Evolutionary conservation across 768 basidiomycete species (phyloP).

Genomic region (Tricholoma saponaceum): DNA sequence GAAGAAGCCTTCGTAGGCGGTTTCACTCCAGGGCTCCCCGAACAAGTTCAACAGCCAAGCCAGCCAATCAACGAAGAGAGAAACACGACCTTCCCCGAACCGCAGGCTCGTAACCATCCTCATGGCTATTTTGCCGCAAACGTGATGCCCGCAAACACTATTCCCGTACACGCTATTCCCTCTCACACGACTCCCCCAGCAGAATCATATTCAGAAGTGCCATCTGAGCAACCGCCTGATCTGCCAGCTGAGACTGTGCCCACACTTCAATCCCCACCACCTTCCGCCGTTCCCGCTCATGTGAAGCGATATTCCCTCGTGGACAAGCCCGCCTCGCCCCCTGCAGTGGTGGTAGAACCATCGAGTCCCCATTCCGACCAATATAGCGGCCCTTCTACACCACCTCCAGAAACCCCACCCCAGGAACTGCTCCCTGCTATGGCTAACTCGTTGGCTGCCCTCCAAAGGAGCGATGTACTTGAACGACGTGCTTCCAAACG

Average conservation of each 20-base stretch:
- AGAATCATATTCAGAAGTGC: constrained; percentile 4
- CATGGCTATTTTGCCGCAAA: constrained; percentile 5
- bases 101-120: constrained; percentile 6
- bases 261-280: constrained; percentile 7
- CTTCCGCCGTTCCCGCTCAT: constrained; percentile 51
- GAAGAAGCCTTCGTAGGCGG: constrained; percentile 50
- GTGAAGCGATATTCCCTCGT: constrained; percentile 79
- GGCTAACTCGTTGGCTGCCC: constrained; percentile 79
- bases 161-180: no score
- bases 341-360: constrained; percentile 48
- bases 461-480: constrained; percentile 82
- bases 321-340: constrained; percentile 55
- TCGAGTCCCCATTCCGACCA: constrained; percentile 38
- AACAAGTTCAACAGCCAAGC: constrained; percentile 8
- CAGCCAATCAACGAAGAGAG: constrained; percentile 15
- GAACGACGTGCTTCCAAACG: constrained; percentile 93
- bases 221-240: constrained; percentile 3
- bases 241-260: constrained; percentile 10
- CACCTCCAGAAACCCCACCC: constrained; percentile 35
- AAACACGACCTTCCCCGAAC: constrained; percentile 5
- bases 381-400: constrained; percentile 28
- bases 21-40: constrained; percentile 29
- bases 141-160: no score
- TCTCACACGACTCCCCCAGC: neutral
- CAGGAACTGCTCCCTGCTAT: constrained; percentile 52